Percentiles rank a stretch among this genome's conserved stretches.
Evolutionary conservation across 352 stramenopile genomes (phyloP).

Genomic region (Pythium graminicola): DNA sequence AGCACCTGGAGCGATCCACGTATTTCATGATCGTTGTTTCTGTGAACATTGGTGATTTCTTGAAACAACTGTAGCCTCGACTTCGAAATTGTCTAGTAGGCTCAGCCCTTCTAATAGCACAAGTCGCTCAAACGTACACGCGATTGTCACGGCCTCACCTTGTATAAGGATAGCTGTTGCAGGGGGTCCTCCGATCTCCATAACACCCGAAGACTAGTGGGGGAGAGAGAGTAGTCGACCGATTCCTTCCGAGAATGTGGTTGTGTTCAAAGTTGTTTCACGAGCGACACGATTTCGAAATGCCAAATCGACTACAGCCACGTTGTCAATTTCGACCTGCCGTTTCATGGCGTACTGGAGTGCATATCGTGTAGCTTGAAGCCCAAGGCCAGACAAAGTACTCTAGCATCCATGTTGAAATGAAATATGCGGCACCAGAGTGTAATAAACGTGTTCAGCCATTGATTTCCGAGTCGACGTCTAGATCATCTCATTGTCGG

Average conservation of each 20-base stretch:
- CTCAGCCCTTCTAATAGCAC: constrained; percentile 17
- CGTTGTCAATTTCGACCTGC: constrained; percentile 25
- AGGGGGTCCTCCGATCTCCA: constrained; percentile 25
- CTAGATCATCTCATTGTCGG: constrained; percentile 16
- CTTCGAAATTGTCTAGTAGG: constrained; percentile 6
- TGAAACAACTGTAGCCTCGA: constrained; percentile 16
- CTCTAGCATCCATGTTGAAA: constrained; percentile 27
- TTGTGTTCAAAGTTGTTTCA: not conserved
- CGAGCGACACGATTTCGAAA: constrained; percentile 15
- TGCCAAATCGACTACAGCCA: constrained; percentile 19
- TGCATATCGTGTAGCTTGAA: constrained; percentile 21
- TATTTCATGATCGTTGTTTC: constrained; percentile 21
- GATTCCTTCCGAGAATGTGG: constrained; percentile 9
- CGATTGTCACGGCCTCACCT: constrained; percentile 19
- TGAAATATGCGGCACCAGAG: constrained; percentile 22
- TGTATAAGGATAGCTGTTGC: constrained; percentile 20
- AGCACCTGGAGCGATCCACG: constrained; percentile 5
- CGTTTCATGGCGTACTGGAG: constrained; percentile 25
- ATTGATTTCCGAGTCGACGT: constrained; percentile 22
- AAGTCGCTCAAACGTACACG: constrained; percentile 23
- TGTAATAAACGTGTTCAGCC: constrained; percentile 21
- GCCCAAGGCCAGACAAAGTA: constrained; percentile 13
- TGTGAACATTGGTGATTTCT: constrained; percentile 9
- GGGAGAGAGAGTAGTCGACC: constrained; percentile 18
- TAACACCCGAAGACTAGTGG: constrained; percentile 18